These are phyloP conservation scores for Mycothermus thermophilus DNA, from an alignment of 495 filamentous ascomycete species.

Conservation along the genomic window DNA sequence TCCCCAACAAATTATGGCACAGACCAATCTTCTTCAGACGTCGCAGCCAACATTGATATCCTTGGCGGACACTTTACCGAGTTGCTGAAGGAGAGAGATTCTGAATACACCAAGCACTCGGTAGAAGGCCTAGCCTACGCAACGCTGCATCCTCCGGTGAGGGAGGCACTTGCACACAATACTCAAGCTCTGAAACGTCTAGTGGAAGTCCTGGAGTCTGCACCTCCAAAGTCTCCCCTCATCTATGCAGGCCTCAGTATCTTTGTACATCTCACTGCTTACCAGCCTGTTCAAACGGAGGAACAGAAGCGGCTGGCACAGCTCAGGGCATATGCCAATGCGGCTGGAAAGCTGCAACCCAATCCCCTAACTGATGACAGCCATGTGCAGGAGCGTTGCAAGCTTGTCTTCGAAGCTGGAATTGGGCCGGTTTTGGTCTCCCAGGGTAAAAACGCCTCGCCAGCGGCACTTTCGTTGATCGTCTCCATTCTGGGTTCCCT, in stretches of 20 bases:
- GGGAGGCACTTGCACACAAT: constrained; percentile 62
- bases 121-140: constrained; percentile 91
- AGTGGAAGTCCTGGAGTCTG: constrained; percentile 47
- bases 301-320: constrained; percentile 84
- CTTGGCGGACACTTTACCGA: constrained; percentile 65
- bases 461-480: constrained; percentile 49
- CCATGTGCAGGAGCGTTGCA: constrained; percentile 63
- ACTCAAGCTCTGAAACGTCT: constrained; percentile 49
- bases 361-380: constrained; percentile 61
- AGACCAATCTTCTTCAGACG: too few species aligned
- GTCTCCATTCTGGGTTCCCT: constrained; percentile 65
- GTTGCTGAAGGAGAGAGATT: constrained; percentile 52
- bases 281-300: constrained; percentile 65
- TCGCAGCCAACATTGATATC: constrained; percentile 50
- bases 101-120: constrained; percentile 46
- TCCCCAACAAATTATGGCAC: too few species aligned
- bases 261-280: constrained; percentile 66
- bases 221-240: constrained; percentile 48
- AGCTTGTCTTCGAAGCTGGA: constrained; percentile 58
- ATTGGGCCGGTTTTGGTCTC: constrained; percentile 59
- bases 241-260: constrained; percentile 78
- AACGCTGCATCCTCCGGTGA: constrained; percentile 67
- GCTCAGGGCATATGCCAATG: constrained; percentile 85
- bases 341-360: constrained; percentile 47
- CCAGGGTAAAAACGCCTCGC: constrained; percentile 52